These are phyloP conservation scores for Amphichorda felina DNA, from an alignment of 2,329 filamentous ascomycete species.

Conservation along the genomic window DNA sequence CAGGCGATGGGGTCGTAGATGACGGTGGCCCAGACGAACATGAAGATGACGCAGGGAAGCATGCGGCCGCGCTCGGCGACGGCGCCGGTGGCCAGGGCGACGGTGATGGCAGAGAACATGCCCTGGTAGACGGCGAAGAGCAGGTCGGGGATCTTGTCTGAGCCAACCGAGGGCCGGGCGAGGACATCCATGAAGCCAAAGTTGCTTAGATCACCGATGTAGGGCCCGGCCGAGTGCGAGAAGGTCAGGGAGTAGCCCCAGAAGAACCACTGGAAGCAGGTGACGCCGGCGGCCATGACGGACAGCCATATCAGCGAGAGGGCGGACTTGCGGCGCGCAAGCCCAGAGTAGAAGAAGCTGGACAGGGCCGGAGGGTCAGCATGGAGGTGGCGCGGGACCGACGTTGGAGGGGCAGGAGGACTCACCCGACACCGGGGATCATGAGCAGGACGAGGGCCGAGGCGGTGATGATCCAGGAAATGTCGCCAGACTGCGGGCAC, in stretches of 20 bases:
- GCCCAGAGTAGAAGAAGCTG: constrained; percentile 83
- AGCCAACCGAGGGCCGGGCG: constrained; percentile 63
- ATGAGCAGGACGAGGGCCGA: constrained; percentile 81
- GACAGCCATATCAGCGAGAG: constrained; percentile 86
- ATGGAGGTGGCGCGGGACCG: background rate
- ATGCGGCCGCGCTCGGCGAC: constrained; percentile 81
- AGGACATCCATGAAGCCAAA: constrained; percentile 70
- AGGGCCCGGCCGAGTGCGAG: constrained; percentile 64
- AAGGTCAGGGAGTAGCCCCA: constrained; percentile 80
- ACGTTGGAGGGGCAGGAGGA: constrained; percentile 6
- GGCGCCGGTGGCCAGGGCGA: constrained; percentile 74
- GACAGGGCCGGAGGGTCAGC: background rate
- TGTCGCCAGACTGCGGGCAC: constrained; percentile 56
- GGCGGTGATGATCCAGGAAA: constrained; percentile 72
- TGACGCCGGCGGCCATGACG: constrained; percentile 73
- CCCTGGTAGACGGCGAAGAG: constrained; percentile 79
- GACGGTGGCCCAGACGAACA: constrained; percentile 83
- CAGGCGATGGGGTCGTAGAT: constrained; percentile 90
- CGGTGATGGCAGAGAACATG: constrained; percentile 81
- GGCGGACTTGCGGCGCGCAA: constrained; percentile 80
- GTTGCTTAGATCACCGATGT: constrained; percentile 69
- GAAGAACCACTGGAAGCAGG: constrained; percentile 91
- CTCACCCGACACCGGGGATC: constrained; percentile 77
- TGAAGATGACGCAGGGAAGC: constrained; percentile 81
- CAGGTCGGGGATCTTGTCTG: constrained; percentile 63